These are phyloP conservation scores for Cyclotella baltica DNA, from an alignment of 108 stramenopile species.

Conservation along the genomic window DNA sequence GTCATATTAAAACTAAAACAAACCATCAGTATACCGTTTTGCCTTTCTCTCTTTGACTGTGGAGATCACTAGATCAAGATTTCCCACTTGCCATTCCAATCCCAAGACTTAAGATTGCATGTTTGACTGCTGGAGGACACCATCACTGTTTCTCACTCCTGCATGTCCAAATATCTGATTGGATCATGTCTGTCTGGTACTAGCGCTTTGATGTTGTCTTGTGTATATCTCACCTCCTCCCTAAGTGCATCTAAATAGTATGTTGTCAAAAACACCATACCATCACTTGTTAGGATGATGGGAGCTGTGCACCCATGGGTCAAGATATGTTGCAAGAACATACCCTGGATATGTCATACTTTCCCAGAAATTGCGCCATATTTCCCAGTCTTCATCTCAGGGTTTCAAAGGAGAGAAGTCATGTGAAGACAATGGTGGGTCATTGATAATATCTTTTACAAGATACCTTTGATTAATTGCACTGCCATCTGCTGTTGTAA, in stretches of 20 bases:
- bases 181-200: neutral
- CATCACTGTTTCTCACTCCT: neutral
- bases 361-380: neutral
- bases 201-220: neutral
- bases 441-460: neutral
- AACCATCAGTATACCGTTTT: neutral
- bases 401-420: neutral
- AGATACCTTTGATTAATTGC: neutral
- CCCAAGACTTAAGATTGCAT: neutral
- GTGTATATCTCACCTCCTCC: neutral
- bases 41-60: neutral
- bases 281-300: neutral
- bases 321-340: neutral
- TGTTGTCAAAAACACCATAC: neutral
- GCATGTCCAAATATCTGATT: neutral
- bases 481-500: conserved; percentile 11
- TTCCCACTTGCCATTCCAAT: neutral
- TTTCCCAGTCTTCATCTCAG: neutral
- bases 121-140: neutral
- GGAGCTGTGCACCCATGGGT: neutral
- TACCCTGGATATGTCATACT: neutral
- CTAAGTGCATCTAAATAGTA: neutral
- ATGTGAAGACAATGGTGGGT: neutral
- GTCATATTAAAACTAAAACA: neutral
- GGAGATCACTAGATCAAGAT: neutral